Base-by-base conservation (phyloP, 1,284 basidiomycete species). In the Chalciporus sp. region DNA sequence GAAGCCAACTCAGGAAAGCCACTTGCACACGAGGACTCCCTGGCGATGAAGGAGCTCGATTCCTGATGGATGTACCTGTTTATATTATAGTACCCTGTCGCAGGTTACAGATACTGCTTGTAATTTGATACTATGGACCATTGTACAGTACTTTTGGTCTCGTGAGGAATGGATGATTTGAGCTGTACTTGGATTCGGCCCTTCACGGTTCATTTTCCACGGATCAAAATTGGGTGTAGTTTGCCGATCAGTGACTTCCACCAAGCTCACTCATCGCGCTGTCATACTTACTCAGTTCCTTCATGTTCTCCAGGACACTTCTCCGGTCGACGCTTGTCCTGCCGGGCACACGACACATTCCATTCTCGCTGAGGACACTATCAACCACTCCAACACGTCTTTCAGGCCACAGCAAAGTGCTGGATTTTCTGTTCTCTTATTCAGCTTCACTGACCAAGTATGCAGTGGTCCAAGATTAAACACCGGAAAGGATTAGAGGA, bases 381-480 rank as follows among this genome's bases (percentile, higher is more conserved):
- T 76, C 77, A 10, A 62, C 60, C 28, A 72, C 73, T n/a, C 59
- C 68, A 20, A 49, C 63, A 43, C 51, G 53, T 35, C 60, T 72
- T n/a, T 73, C 87, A 0, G 87, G 87, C 20, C 87, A 90, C 61
- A 89, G 81, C 68, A 89, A 89, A 72, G 87, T 85, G 57, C 33
- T 61, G 19, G 12, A 12, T 16, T 9, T 39, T 28, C 27, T 7
- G 42, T 20, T 7, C 26, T 17, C 23, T 47, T 43, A 42, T 20
- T 37, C 26, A 20, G 49, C 28, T 37, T 23, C 16, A 29, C 49
- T 60, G 53, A 64, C 51, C 19, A 5, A 31, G 26, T 46, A 17
- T 52, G 16, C 54, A 90, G 86, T 94, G 92, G 92, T 91, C 90
- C 3, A 94, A 94, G 77, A 94, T 94, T 68, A 87, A 91, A 68